These are phyloP conservation scores for Coccomyxa subellipsoidea DNA, from an alignment of 163 green algal species.

Conservation along the genomic window DNA sequence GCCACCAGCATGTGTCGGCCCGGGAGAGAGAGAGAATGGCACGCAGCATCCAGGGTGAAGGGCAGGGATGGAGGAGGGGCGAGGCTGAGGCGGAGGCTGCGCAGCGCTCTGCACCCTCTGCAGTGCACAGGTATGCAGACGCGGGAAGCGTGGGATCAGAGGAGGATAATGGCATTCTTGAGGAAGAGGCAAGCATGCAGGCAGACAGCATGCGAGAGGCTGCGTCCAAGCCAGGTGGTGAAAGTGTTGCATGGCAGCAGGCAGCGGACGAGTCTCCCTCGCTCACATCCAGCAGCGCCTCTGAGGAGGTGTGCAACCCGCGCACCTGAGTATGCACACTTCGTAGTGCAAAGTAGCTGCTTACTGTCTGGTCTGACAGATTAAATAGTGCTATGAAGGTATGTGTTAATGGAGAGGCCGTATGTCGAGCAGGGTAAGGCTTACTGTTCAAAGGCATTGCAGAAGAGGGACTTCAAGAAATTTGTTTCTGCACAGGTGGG, in stretches of 20 bases:
- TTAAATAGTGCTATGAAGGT: no score
- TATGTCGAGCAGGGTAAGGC: no score
- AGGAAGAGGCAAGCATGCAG: background rate
- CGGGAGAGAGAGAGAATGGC: background rate
- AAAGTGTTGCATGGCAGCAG: background rate
- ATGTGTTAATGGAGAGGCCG: no score
- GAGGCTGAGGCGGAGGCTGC: background rate
- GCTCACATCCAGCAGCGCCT: background rate
- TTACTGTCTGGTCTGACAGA: no score
- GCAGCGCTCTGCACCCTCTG: background rate
- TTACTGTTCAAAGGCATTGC: no score
- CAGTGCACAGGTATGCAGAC: background rate
- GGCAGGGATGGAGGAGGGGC: background rate
- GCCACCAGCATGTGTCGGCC: no score
- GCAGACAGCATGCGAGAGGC: background rate
- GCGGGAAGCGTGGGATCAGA: background rate
- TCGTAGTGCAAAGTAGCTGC: no score
- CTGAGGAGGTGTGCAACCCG: background rate
- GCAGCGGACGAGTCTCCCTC: background rate
- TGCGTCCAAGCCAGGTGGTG: background rate
- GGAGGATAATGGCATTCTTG: background rate
- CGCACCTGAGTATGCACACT: no score
- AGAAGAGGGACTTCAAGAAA: no score
- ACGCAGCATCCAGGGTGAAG: background rate
- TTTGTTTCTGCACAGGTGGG: background rate